Percentiles rank a stretch among this genome's conserved stretches.
phyloP scores from a whole-genome alignment of 2,329 filamentous ascomycete genomes.

The Clarireedia homoeocarpa region DNA sequence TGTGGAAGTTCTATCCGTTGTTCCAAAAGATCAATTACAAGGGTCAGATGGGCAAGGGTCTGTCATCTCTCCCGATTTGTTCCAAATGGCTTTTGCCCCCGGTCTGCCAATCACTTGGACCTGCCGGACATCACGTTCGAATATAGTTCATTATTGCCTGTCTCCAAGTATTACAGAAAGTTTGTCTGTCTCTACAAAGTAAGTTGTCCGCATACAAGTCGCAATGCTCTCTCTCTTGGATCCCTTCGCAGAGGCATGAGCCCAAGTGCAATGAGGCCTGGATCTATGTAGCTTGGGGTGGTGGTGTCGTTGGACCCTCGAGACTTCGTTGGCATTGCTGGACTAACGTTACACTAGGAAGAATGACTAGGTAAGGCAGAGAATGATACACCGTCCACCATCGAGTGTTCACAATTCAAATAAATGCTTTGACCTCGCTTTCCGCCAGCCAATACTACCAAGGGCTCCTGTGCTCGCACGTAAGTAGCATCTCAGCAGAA shows the following conservation, averaged over 20 bases:
- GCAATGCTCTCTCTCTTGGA: not conserved
- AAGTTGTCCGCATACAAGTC: not conserved
- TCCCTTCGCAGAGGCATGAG: not conserved
- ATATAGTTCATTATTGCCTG: not conserved
- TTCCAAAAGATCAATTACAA: not conserved
- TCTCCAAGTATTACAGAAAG: not conserved
- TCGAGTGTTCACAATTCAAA: not conserved
- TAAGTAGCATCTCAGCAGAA: no score
- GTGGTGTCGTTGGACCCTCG: not conserved
- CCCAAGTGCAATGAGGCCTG: no score
- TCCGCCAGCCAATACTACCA: not conserved
- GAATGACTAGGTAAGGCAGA: not conserved
- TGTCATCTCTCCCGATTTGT: slow-evolving; percentile 5
- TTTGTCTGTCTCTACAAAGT: not conserved
- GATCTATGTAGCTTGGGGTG: no score
- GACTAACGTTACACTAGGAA: slow-evolving; percentile 4
- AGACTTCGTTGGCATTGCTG: slow-evolving; percentile 4
- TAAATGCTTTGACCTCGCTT: not conserved
- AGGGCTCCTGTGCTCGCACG: no score
- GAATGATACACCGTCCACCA: not conserved
- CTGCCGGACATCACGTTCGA: not conserved
- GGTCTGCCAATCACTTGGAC: slow-evolving; percentile 1
- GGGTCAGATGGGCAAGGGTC: not conserved
- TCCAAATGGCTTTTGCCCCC: not conserved
- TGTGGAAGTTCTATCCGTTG: not conserved